These are phyloP conservation scores for Pouteria glomerata DNA, from an alignment of 148 eudicot species.

Conservation along the genomic window DNA sequence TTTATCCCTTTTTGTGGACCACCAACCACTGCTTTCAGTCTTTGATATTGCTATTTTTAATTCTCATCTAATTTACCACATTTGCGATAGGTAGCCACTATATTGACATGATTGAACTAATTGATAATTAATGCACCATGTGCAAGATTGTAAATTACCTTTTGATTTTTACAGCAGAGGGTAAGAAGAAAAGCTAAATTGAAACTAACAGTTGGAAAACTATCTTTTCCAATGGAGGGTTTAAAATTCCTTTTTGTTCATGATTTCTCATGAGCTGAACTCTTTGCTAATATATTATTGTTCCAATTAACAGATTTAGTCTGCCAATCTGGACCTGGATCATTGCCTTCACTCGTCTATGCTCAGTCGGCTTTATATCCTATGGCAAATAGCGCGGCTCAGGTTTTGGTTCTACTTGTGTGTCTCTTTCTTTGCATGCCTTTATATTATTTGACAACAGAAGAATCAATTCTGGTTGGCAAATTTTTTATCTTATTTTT, in stretches of 20 bases:
- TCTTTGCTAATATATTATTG: slow-evolving; percentile 5
- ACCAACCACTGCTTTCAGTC: not conserved
- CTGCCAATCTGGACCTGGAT: slow-evolving; percentile 98
- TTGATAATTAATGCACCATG: not conserved
- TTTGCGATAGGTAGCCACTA: not conserved
- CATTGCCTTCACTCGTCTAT: slow-evolving; percentile 88
- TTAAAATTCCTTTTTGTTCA: slow-evolving; percentile 3
- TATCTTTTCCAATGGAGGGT: not conserved
- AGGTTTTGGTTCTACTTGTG: slow-evolving; percentile 46
- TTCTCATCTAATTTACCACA: not conserved
- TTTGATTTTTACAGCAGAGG: not conserved
- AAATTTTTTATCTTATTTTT: not conserved
- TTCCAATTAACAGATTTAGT: slow-evolving; percentile 63
- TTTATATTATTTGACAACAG: not conserved
- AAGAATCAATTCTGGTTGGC: not conserved
- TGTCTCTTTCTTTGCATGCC: not conserved
- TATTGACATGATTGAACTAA: not conserved
- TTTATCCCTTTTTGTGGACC: too few relatives aligned
- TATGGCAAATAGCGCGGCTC: slow-evolving; percentile 96
- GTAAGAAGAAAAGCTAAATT: not conserved
- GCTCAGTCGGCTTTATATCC: slow-evolving; percentile 89
- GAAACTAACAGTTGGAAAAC: not conserved
- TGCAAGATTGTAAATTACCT: not conserved
- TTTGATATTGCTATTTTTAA: not conserved
- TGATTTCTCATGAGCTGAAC: not conserved